Percentiles rank a stretch among this genome's conserved stretches.
phyloP scores from a whole-genome alignment of 441 rosid genomes.

The Populus hybrid region DNA sequence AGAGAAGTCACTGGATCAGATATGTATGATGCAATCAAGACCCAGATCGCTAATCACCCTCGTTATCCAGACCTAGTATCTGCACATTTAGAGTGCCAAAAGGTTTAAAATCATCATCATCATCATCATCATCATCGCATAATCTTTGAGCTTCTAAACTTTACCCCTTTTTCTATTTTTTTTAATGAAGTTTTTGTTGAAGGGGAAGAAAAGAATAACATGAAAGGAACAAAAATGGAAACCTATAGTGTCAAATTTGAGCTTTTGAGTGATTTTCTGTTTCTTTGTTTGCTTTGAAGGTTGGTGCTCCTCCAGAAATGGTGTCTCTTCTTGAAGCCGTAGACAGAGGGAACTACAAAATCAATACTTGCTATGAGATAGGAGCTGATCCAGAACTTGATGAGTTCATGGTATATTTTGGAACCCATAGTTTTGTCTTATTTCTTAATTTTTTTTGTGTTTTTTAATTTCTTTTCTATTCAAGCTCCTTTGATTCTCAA shows the following conservation, averaged over 20 bases:
- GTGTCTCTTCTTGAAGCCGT: slow-evolving; percentile 47
- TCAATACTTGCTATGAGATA: slow-evolving; percentile 22
- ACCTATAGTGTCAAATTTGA: not conserved
- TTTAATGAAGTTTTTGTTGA: not conserved
- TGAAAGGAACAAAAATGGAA: not conserved
- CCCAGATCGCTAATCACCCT: slow-evolving; percentile 62
- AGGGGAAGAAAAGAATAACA: not conserved
- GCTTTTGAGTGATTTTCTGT: not conserved
- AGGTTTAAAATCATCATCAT: slow-evolving; percentile 31
- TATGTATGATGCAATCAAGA: slow-evolving; percentile 44
- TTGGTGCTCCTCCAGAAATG: slow-evolving; percentile 58
- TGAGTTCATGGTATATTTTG: slow-evolving; percentile 52
- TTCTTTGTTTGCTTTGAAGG: slow-evolving; percentile 20
- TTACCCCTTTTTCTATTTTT: no score
- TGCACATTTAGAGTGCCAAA: slow-evolving; percentile 54
- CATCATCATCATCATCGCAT: not conserved
- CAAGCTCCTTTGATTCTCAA: slow-evolving; percentile 8
- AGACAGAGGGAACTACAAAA: slow-evolving; percentile 28
- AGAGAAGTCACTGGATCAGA: slow-evolving; percentile 28
- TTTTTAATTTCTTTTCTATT: not conserved
- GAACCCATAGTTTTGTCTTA: not conserved
- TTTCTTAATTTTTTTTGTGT: not conserved
- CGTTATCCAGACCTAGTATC: slow-evolving; percentile 52
- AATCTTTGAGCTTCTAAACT: not conserved
- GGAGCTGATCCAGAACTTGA: slow-evolving; percentile 70